Evolutionary conservation across 192 early-diverging fungal species (phyloP), one percentile per base, ranked within the genome.

Genomic region (Podila horticola): DNA sequence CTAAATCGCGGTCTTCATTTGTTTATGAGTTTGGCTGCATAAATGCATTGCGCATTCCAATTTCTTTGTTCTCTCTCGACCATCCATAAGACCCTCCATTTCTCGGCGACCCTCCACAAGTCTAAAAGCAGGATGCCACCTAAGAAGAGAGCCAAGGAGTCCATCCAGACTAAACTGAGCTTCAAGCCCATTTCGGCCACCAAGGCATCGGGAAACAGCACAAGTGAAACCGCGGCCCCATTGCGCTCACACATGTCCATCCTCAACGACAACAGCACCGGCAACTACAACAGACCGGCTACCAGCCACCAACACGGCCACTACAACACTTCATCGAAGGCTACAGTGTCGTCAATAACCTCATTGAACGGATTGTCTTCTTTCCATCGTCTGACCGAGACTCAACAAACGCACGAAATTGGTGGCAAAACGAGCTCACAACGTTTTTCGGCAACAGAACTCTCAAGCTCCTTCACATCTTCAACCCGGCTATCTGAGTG

Each of bases 91-190:
- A 45, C 41, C 41, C 3, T 17, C 41, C 2, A 45, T 45, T 45
- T 13, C 11, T 45, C 41, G 11, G 41, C 12, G 2, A 3, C 41
- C 11, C 41, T 45, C 15, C 52, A 55, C n/a, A 24, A 55, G 24
- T 6, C 24, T 20, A 30, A 12, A 11, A 34, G 19, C 49, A 31
- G 41, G 41, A 79, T 79, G 76, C 76, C 76, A n/a, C 76, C 70
- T 22, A 79, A 79, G 51, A 79, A 72, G 50, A 79, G 49, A 34
- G 19, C 24, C 34, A 67, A 72, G 7, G 76, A 58, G 29, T 26
- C 76, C 8, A 52, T 79, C 7, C 76, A 79, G 66, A 79, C 76
- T n/a, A 79, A 79, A 30, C 70, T 79, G 59, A 33, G 31, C 1
- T 79, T 79, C 60, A 72, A 58, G 52, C 69, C 70, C 13, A 33